Conservation (phyloP, 2,329 filamentous ascomycete genomes). For the Hawksworthiomyces lignivorus region DNA sequence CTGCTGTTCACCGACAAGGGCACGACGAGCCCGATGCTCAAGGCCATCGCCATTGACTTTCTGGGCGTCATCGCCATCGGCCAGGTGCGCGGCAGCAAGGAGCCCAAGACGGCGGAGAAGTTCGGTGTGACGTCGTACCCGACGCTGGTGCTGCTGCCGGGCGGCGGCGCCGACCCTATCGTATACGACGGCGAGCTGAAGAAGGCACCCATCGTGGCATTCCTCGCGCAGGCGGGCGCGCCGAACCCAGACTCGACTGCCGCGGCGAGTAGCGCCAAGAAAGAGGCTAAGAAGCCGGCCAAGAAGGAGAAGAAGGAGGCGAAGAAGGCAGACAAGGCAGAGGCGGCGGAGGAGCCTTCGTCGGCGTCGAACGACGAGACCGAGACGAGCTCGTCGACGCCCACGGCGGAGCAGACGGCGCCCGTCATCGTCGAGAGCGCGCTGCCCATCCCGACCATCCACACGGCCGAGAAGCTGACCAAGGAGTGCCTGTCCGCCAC, state of each 20-base stretch:
- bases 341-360: slow-evolving; percentile 11
- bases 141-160: slow-evolving; percentile 70
- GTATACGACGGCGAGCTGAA: slow-evolving; percentile 78
- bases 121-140: slow-evolving; percentile 77
- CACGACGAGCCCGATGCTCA: slow-evolving; percentile 72
- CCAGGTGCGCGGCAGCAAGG: slow-evolving; percentile 78
- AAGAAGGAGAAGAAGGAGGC: slow-evolving; percentile 33
- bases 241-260: slow-evolving; percentile 72
- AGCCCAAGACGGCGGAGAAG: slow-evolving; percentile 59
- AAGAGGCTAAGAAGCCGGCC: not conserved
- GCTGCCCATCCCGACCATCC: slow-evolving; percentile 60
- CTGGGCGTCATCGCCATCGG: slow-evolving; percentile 70
- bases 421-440: slow-evolving; percentile 43
- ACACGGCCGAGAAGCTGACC: slow-evolving; percentile 55
- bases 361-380: slow-evolving; percentile 13
- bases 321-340: slow-evolving; percentile 27
- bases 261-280: slow-evolving; percentile 20
- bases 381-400: slow-evolving; percentile 14
- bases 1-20: slow-evolving; percentile 93
- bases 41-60: slow-evolving; percentile 85
- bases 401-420: slow-evolving; percentile 34
- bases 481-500: slow-evolving; percentile 67
- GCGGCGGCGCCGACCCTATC: slow-evolving; percentile 58
- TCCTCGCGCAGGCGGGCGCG: slow-evolving; percentile 68
- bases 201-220: slow-evolving; percentile 72